phyloP scores from a whole-genome alignment of 495 filamentous ascomycete species.

The Tuber borchii region DNA sequence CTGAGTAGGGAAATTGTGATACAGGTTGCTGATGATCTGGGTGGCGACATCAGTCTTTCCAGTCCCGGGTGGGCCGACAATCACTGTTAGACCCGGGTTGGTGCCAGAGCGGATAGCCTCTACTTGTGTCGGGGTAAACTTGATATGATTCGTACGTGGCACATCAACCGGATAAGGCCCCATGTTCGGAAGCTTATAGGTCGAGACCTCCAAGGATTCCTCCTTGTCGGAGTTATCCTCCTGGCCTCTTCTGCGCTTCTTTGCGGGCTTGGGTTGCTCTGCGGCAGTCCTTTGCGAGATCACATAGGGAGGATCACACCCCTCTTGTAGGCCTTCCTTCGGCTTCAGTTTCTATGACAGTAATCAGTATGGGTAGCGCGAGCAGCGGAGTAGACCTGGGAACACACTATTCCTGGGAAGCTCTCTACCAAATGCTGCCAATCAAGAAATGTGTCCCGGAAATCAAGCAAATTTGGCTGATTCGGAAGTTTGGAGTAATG shows the following conservation, averaged over 20 bases:
- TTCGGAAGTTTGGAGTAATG: conserved; percentile 78
- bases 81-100: conserved; percentile 88
- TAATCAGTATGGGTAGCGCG: conserved; percentile 24
- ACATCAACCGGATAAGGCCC: conserved; percentile 88
- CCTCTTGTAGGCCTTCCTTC: conserved; percentile 59
- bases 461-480: conserved; percentile 70
- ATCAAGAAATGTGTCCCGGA: conserved; percentile 86
- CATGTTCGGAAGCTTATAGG: conserved; percentile 83
- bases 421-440: conserved; percentile 91
- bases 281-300: conserved; percentile 49
- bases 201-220: conserved; percentile 71
- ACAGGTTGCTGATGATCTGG: conserved; percentile 98
- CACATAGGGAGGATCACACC: conserved; percentile 82
- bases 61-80: conserved; percentile 92
- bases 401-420: conserved; percentile 60
- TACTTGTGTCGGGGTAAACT: conserved; percentile 85
- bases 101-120: conserved; percentile 90
- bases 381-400: background rate
- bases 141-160: conserved; percentile 72
- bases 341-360: conserved; percentile 59
- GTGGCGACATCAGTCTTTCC: conserved; percentile 98
- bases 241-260: conserved; percentile 79
- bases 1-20: conserved; percentile 92
- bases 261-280: conserved; percentile 53
- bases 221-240: conserved; percentile 53